Percentiles rank a stretch among this genome's conserved stretches.
These are phyloP conservation scores for Moesziomyces antarcticus DNA, from an alignment of 1,284 basidiomycete species.

Conservation along the genomic window DNA sequence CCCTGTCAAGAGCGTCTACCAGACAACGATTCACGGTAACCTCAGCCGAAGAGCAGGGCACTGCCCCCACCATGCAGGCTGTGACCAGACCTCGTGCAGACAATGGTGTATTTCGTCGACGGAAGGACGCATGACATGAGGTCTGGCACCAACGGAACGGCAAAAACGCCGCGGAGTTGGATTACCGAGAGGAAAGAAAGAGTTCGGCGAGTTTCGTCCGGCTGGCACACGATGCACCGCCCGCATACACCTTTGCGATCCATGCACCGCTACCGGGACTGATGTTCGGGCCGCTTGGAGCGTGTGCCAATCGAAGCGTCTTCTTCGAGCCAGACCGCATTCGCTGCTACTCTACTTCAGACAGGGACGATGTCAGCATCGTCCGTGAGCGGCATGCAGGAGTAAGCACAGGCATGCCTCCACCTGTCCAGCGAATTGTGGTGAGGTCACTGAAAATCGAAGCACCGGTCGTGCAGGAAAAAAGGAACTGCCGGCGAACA, in stretches of 20 bases:
- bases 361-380: neutral
- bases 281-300: too few species aligned
- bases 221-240: neutral
- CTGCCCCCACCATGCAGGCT: too few species aligned
- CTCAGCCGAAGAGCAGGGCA: too few species aligned
- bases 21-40: too few species aligned
- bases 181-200: neutral
- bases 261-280: neutral
- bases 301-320: too few species aligned
- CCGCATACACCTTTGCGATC: neutral
- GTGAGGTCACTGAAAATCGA: neutral
- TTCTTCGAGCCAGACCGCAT: too few species aligned
- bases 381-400: neutral
- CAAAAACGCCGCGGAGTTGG: slow-evolving; percentile 3
- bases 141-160: too few species aligned
- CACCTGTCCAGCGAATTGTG: neutral
- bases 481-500: neutral
- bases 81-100: neutral
- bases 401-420: slow-evolving; percentile 5
- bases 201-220: neutral
- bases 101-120: neutral
- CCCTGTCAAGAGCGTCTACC: too few species aligned
- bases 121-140: neutral
- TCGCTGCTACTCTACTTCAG: neutral
- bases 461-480: neutral